Evolutionary conservation across 2,329 filamentous ascomycete genomes (phyloP).

Genomic region (Diaporthe sp.): DNA sequence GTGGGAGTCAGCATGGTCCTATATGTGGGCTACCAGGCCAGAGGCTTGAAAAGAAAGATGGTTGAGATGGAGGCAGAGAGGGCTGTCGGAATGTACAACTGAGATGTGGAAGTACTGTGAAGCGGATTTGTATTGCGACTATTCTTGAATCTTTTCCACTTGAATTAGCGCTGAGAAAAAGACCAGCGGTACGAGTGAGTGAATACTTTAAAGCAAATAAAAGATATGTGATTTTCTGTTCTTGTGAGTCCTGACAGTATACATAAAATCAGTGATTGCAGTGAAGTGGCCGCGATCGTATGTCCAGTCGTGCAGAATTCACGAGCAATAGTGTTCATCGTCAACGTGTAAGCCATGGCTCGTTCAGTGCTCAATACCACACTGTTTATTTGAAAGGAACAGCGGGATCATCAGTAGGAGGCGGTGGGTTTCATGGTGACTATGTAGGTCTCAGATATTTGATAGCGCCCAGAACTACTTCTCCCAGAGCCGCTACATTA

Average conservation of each 20-base stretch:
- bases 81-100: conserved; percentile 38
- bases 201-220: neutral
- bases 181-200: neutral
- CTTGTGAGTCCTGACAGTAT: no score
- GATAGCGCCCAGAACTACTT: neutral
- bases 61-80: conserved; percentile 45
- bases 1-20: conserved; percentile 74
- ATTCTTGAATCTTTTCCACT: neutral
- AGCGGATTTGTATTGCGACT: neutral
- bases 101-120: neutral
- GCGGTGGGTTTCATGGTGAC: neutral
- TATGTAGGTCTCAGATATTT: neutral
- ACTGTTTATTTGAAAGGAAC: neutral
- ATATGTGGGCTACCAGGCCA: conserved; percentile 66
- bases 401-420: neutral
- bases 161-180: neutral
- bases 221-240: neutral
- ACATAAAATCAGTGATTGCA: no score
- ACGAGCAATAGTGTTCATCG: neutral
- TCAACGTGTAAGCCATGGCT: neutral
- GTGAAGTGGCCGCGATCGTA: neutral
- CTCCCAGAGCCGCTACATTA: neutral
- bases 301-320: neutral
- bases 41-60: conserved; percentile 47
- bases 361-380: neutral